Evolutionary conservation across 306 rosid species (phyloP).

Genomic region (Quercus ilex): DNA sequence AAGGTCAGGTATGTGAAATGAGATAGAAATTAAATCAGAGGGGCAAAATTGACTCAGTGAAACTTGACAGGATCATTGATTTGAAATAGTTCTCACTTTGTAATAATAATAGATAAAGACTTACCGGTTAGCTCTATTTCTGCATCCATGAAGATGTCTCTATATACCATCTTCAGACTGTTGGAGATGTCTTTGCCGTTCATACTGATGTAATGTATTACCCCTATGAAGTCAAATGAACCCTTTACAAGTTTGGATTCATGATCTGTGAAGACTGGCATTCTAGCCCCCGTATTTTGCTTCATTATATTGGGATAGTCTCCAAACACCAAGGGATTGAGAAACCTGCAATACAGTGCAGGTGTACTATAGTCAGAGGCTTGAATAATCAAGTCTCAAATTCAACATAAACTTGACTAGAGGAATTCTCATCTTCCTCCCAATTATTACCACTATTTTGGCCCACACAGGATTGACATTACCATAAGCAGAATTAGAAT

Average conservation of each 20-base stretch:
- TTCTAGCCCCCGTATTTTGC: constrained; percentile 43
- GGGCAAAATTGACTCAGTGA: background rate
- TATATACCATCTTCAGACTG: constrained; percentile 10
- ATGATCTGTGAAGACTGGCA: constrained; percentile 42
- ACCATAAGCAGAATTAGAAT: background rate
- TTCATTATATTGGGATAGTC: constrained; percentile 65
- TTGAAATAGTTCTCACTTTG: background rate
- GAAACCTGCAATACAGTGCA: constrained; percentile 35
- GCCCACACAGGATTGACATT: background rate
- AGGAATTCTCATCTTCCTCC: background rate
- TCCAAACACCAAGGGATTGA: constrained; percentile 62
- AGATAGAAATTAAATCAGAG: background rate
- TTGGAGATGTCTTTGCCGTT: constrained; percentile 35
- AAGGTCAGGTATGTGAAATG: background rate
- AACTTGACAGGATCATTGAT: background rate
- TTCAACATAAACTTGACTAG: background rate
- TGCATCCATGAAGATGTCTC: constrained; percentile 35
- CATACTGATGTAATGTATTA: constrained; percentile 28
- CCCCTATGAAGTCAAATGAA: constrained; percentile 59
- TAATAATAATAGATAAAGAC: background rate
- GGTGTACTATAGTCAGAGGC: background rate
- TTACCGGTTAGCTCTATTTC: constrained; percentile 17
- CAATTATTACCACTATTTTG: background rate
- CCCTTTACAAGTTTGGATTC: constrained; percentile 53
- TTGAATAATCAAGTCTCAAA: background rate